Percentiles rank a stretch among this genome's conserved stretches.
Conservation (phyloP, 257 asterid genomes). For the Phtheirospermum japonicum region DNA sequence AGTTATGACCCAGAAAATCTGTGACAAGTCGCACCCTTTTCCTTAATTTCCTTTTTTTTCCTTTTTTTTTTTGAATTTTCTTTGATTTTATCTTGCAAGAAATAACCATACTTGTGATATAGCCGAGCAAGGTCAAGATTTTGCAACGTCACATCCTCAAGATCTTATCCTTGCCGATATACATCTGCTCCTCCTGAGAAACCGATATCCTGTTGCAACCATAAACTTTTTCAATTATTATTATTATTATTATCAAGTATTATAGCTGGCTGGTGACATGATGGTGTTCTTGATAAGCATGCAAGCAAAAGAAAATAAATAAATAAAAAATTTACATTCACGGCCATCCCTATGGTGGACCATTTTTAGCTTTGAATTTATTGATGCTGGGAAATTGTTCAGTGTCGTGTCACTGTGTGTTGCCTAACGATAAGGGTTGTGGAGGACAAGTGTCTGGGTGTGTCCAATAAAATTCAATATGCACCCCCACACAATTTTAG, state of each 20-base stretch:
- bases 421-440: neutral
- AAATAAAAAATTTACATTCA: neutral
- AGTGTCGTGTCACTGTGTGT: neutral
- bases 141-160: conserved; percentile 54
- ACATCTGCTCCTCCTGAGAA: conserved; percentile 59
- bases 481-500: no score
- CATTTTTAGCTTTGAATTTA: neutral
- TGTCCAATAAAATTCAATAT: no score
- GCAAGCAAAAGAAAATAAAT: no score
- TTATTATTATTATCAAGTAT: no score
- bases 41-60: neutral
- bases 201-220: conserved; percentile 64
- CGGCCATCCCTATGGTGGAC: neutral
- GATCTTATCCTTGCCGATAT: conserved; percentile 75
- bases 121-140: conserved; percentile 39
- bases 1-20: no score
- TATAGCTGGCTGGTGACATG: neutral
- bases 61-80: neutral
- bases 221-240: conserved; percentile 15
- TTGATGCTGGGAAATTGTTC: neutral
- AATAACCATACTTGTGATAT: conserved; percentile 15
- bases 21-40: no score
- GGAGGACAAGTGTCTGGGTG: neutral
- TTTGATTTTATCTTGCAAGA: conserved; percentile 9
- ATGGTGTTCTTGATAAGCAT: neutral